These are phyloP conservation scores for Phaeosphaeriaceae sp. DNA, from an alignment of 2,329 filamentous ascomycete genomes.

Conservation along the genomic window DNA sequence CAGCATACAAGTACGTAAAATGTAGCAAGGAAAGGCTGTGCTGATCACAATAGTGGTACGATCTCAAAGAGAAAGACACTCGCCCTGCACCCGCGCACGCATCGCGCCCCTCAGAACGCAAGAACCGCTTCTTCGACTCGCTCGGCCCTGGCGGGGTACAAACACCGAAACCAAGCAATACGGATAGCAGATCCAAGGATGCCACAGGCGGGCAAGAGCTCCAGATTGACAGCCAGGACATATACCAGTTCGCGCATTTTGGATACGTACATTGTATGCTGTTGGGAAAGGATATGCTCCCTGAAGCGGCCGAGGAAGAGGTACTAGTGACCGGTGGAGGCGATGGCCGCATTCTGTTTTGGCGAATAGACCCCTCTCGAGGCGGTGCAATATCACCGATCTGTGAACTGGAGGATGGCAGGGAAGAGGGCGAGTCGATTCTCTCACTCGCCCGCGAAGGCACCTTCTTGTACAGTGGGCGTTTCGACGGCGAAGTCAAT, in stretches of 20 bases:
- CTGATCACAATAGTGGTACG: slow-evolving; percentile 71
- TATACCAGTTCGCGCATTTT: slow-evolving; percentile 89
- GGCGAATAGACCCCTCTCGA: slow-evolving; percentile 71
- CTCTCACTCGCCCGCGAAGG: slow-evolving; percentile 86
- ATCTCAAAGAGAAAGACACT: slow-evolving; percentile 69
- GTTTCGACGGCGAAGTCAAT: slow-evolving; percentile 86
- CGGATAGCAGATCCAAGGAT: slow-evolving; percentile 56
- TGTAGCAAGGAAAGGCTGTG: neutral
- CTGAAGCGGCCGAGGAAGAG: slow-evolving; percentile 74
- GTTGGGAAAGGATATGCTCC: slow-evolving; percentile 74
- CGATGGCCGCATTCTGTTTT: slow-evolving; percentile 94
- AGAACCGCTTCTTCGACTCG: slow-evolving; percentile 93
- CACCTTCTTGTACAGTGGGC: slow-evolving; percentile 90
- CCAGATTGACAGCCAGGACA: slow-evolving; percentile 81
- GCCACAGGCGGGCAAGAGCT: slow-evolving; percentile 70
- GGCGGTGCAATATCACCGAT: slow-evolving; percentile 73
- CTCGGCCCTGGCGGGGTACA: slow-evolving; percentile 81
- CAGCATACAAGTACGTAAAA: slow-evolving; percentile 64
- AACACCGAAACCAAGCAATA: slow-evolving; percentile 73
- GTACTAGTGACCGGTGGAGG: slow-evolving; percentile 90
- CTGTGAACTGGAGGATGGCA: slow-evolving; percentile 67
- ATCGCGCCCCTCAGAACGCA: slow-evolving; percentile 76
- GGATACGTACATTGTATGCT: slow-evolving; percentile 98
- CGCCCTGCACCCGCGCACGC: slow-evolving; percentile 68
- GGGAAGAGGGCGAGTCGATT: slow-evolving; percentile 65